Evolutionary conservation across 805 yeast species (phyloP).

Genomic region (Nakazawaea molendinolei): DNA sequence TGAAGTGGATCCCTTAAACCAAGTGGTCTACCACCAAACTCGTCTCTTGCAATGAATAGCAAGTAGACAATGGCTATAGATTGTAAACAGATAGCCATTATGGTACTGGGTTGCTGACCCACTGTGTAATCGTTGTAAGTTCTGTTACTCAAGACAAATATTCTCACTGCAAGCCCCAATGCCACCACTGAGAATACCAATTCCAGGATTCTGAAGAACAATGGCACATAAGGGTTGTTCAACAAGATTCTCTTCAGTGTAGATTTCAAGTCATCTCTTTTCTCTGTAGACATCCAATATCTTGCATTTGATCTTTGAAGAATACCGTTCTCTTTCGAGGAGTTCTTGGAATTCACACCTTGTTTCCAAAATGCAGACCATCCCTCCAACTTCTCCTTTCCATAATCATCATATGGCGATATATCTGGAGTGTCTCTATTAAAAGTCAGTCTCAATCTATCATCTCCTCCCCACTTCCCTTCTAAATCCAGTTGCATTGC

Average conservation of each 20-base stretch:
- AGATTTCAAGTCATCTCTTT: slow-evolving; percentile 58
- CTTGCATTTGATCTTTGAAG: slow-evolving; percentile 50
- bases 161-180: slow-evolving; percentile 61
- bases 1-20: slow-evolving; percentile 83
- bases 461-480: slow-evolving; percentile 68
- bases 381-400: slow-evolving; percentile 5
- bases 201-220: slow-evolving; percentile 59
- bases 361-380: slow-evolving; percentile 2
- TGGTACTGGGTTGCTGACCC: slow-evolving; percentile 79
- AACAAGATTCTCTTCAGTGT: slow-evolving; percentile 51
- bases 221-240: slow-evolving; percentile 75
- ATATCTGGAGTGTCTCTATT: slow-evolving; percentile 27
- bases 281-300: slow-evolving; percentile 63
- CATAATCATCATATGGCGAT: slow-evolving; percentile 15
- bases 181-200: slow-evolving; percentile 59
- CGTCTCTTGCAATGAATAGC: slow-evolving; percentile 81
- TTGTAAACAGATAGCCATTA: slow-evolving; percentile 87
- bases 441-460: slow-evolving; percentile 49
- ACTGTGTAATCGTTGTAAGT: slow-evolving; percentile 31
- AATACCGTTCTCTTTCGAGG: slow-evolving; percentile 25
- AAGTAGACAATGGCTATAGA: slow-evolving; percentile 71
- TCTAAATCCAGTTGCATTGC: slow-evolving; percentile 30
- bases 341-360: no score
- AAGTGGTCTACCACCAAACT: slow-evolving; percentile 84
- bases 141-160: slow-evolving; percentile 35